Percentiles rank a stretch among this genome's conserved stretches.
Evolutionary conservation across 306 rosid genomes (phyloP).

Genomic region (Betula pendula): DNA sequence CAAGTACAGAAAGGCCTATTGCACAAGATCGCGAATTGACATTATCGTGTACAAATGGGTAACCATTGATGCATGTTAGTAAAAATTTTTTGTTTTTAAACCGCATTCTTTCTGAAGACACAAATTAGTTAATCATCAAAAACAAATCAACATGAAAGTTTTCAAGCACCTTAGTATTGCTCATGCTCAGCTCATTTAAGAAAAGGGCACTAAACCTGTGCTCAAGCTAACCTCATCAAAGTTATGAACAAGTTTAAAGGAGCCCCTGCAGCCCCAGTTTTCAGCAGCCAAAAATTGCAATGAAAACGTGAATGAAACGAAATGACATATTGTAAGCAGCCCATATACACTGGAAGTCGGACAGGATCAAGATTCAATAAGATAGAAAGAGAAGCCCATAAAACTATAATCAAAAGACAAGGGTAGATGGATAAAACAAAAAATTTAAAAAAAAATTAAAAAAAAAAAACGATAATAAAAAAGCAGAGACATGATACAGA

Average conservation of each 20-base stretch:
- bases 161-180: background rate
- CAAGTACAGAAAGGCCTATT: background rate
- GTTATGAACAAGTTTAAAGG: background rate
- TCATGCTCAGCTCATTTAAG: background rate
- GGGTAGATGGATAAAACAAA: background rate
- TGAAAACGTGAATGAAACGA: background rate
- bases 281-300: background rate
- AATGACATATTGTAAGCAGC: background rate
- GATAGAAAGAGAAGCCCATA: background rate
- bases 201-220: background rate
- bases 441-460: too few species aligned
- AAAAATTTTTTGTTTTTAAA: background rate
- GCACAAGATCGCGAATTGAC: background rate
- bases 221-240: background rate
- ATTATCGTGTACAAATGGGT: background rate
- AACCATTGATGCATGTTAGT: background rate
- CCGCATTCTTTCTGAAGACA: background rate
- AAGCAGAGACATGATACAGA: background rate
- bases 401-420: background rate
- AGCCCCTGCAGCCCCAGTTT: background rate
- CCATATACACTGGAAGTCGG: background rate
- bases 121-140: background rate
- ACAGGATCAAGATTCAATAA: background rate
- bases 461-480: background rate
- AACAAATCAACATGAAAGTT: background rate